A percentile compares a stretch with the other conserved stretches of the same genome.
These are phyloP conservation scores for Clarireedia homoeocarpa DNA, from an alignment of 2,329 filamentous ascomycete species.

Conservation along the genomic window DNA sequence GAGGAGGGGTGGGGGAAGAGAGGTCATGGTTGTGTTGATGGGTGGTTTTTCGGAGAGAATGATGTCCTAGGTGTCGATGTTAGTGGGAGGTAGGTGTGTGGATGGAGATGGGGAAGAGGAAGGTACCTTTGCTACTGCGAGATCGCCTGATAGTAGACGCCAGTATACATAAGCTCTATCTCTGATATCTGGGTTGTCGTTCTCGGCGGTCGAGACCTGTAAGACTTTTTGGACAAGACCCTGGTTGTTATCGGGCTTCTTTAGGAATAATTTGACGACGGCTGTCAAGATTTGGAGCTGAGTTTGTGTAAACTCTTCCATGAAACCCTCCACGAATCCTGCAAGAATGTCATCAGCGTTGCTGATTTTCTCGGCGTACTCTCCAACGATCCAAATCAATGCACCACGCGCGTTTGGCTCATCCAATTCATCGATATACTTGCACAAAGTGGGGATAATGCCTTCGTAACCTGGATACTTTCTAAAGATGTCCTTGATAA, in stretches of 20 bases:
- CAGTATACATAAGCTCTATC: slow-evolving; percentile 98
- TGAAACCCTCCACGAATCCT: slow-evolving; percentile 88
- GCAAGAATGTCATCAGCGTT: slow-evolving; percentile 93
- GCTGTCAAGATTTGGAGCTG: slow-evolving; percentile 96
- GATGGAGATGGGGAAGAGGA: background rate
- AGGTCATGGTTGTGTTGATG: slow-evolving; percentile 90
- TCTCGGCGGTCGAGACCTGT: slow-evolving; percentile 85
- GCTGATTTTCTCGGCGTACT: slow-evolving; percentile 98
- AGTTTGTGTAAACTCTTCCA: slow-evolving; percentile 97
- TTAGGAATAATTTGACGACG: slow-evolving; percentile 94
- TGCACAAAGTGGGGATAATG: slow-evolving; percentile 91
- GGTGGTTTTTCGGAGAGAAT: slow-evolving; percentile 90
- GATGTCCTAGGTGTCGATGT: slow-evolving; percentile 50
- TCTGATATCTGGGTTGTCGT: slow-evolving; percentile 94
- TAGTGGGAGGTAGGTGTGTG: slow-evolving; percentile 21
- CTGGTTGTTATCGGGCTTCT: slow-evolving; percentile 90
- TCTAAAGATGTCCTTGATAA: slow-evolving; percentile 96
- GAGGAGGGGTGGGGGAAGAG: slow-evolving; percentile 72
- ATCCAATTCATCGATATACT: slow-evolving; percentile 94
- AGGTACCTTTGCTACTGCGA: slow-evolving; percentile 74
- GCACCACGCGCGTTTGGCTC: slow-evolving; percentile 86
- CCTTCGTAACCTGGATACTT: slow-evolving; percentile 98
- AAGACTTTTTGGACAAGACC: slow-evolving; percentile 89
- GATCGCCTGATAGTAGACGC: slow-evolving; percentile 87
- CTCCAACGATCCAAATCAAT: slow-evolving; percentile 97